Percentiles rank a stretch among this genome's conserved stretches.
These are phyloP conservation scores for Lodderomyces oxycetoniae DNA, from an alignment of 1,139 yeast species.

Conservation along the genomic window DNA sequence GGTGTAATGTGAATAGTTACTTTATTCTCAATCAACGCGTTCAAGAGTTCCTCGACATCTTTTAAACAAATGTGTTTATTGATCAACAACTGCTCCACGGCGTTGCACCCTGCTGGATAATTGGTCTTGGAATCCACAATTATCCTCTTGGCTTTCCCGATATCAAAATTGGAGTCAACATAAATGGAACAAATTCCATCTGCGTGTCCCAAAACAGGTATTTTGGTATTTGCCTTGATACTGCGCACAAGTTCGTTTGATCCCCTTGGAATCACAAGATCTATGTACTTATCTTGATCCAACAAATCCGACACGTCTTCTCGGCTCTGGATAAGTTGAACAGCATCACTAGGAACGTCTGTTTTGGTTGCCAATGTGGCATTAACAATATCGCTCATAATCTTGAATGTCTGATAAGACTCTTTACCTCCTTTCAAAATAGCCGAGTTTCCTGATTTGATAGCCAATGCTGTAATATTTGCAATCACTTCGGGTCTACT, in stretches of 20 bases:
- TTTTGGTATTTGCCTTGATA: slow-evolving; percentile 83
- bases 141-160: slow-evolving; percentile 69
- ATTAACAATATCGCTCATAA: slow-evolving; percentile 71
- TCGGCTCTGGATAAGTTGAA: slow-evolving; percentile 83
- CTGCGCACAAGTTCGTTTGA: slow-evolving; percentile 83
- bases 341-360: slow-evolving; percentile 70
- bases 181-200: slow-evolving; percentile 94
- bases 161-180: slow-evolving; percentile 70
- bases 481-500: slow-evolving; percentile 98
- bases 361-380: slow-evolving; percentile 52
- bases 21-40: slow-evolving; percentile 53
- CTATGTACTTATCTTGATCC: slow-evolving; percentile 83
- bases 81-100: slow-evolving; percentile 80
- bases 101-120: slow-evolving; percentile 98
- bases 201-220: slow-evolving; percentile 97
- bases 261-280: slow-evolving; percentile 95
- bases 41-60: slow-evolving; percentile 39
- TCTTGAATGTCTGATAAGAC: slow-evolving; percentile 75
- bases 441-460: slow-evolving; percentile 94
- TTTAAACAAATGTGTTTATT: slow-evolving; percentile 46
- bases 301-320: slow-evolving; percentile 84
- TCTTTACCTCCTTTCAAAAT: slow-evolving; percentile 97
- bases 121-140: slow-evolving; percentile 86
- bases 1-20: slow-evolving; percentile 69
- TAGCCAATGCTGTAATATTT: slow-evolving; percentile 90